Evolutionary conservation across 2,329 filamentous ascomycete species (phyloP).

Genomic region (Aspergillus awamori): DNA sequence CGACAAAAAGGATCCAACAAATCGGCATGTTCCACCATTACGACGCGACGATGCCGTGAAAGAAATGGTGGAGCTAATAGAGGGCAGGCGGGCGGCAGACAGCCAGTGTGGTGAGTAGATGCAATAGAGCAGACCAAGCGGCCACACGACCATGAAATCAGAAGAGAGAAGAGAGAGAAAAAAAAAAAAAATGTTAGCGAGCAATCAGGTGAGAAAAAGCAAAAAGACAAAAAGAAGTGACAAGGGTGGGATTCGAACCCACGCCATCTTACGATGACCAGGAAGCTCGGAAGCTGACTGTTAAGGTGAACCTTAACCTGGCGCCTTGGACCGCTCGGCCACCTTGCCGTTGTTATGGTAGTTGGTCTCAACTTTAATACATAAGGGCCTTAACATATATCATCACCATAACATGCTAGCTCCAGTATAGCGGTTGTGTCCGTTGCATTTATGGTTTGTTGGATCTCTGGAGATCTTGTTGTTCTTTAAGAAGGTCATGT

Average conservation of each 20-base stretch:
- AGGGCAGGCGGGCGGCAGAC: no score
- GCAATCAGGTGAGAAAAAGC: not conserved
- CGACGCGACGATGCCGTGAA: no score
- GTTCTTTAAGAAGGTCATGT: no score
- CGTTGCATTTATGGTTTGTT: no score
- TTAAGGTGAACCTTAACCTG: constrained; percentile 14
- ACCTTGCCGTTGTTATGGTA: constrained; percentile 1
- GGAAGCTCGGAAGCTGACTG: constrained; percentile 1
- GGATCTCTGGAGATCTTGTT: no score
- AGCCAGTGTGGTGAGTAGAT: no score
- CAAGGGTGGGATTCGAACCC: constrained; percentile 11
- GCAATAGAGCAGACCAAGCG: not conserved
- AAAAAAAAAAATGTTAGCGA: not conserved
- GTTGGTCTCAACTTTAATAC: not conserved
- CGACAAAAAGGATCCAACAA: no score
- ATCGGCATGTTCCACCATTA: no score
- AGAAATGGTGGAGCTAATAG: no score
- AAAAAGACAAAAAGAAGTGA: not conserved
- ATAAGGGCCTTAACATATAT: not conserved
- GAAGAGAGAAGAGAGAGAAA: not conserved
- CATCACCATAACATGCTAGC: no score
- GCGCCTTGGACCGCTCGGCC: constrained; percentile 10
- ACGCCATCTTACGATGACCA: constrained; percentile 9
- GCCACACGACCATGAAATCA: not conserved
- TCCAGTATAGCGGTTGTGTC: no score